Evolutionary conservation across 75 land plant genomes (phyloP).

Genomic region (Pinus tabuliformis): DNA sequence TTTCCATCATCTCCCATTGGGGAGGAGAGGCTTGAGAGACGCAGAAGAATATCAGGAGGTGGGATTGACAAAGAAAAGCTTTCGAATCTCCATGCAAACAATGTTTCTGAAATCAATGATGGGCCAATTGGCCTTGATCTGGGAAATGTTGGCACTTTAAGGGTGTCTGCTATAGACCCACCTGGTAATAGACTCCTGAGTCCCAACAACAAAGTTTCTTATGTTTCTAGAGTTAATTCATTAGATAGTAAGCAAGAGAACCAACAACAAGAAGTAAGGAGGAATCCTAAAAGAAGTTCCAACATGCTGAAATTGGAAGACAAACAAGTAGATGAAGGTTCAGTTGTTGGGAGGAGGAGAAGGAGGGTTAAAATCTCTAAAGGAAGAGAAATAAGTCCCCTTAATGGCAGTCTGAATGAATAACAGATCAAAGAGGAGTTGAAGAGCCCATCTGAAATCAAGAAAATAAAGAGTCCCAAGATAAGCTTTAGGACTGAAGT

Average conservation of each 20-base stretch:
- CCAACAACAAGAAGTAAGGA: background rate
- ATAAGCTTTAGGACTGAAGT: background rate
- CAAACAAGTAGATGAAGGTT: background rate
- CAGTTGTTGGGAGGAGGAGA: constrained; percentile 3
- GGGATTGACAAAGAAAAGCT: background rate
- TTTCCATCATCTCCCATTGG: background rate
- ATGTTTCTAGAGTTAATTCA: background rate
- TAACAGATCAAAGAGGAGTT: background rate
- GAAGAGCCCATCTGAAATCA: background rate
- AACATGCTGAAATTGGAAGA: background rate
- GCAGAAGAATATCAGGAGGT: constrained; percentile 3
- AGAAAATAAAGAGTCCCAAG: background rate
- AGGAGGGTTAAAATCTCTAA: background rate
- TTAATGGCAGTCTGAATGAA: background rate
- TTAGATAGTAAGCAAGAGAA: background rate
- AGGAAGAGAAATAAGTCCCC: background rate
- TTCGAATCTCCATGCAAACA: background rate
- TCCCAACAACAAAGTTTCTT: background rate
- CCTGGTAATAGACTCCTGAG: background rate
- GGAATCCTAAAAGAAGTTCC: background rate
- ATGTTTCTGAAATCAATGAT: background rate
- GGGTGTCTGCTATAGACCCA: background rate
- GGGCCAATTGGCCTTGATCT: constrained; percentile 2
- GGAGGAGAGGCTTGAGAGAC: constrained; percentile 4
- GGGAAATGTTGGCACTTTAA: background rate